Evolutionary conservation across 2,329 filamentous ascomycete species (phyloP).

Genomic region (Ophidiomyces ophidiicola): DNA sequence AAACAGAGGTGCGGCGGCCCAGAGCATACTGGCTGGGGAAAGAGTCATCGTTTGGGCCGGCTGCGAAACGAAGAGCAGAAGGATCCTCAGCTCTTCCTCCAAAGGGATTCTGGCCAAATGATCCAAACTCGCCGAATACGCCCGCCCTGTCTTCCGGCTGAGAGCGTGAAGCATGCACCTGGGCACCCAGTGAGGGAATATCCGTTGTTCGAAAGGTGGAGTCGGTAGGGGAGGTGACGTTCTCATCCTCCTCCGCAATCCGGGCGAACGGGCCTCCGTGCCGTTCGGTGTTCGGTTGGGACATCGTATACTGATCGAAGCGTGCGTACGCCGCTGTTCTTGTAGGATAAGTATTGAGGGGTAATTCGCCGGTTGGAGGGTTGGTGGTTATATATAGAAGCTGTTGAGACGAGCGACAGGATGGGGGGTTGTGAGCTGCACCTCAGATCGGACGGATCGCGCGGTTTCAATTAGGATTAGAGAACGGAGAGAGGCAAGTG

Average conservation of each 20-base stretch:
- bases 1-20: constrained; percentile 85
- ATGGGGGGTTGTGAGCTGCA: no score
- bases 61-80: not conserved
- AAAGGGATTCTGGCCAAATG: constrained; percentile 29
- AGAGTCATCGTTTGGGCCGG: constrained; percentile 14
- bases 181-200: constrained; percentile 15
- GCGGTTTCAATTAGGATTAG: no score
- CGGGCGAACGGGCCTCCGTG: constrained; percentile 40
- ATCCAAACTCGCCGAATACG: constrained; percentile 11
- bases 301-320: constrained; percentile 3
- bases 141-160: constrained; percentile 14
- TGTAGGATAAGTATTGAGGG: not conserved
- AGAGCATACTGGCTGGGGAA: constrained; percentile 89
- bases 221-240: constrained; percentile 64
- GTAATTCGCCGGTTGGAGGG: no score
- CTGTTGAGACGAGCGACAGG: no score
- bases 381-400: no score
- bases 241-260: constrained; percentile 67
- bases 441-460: no score
- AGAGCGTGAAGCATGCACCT: constrained; percentile 1
- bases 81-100: constrained; percentile 2
- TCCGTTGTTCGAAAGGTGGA: constrained; percentile 42
- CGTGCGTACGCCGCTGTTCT: not conserved
- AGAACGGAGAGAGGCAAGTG: no score
- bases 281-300: constrained; percentile 10